Evolutionary conservation across 139 green algal genomes (phyloP).

Genomic region (Eudorina sp.): DNA sequence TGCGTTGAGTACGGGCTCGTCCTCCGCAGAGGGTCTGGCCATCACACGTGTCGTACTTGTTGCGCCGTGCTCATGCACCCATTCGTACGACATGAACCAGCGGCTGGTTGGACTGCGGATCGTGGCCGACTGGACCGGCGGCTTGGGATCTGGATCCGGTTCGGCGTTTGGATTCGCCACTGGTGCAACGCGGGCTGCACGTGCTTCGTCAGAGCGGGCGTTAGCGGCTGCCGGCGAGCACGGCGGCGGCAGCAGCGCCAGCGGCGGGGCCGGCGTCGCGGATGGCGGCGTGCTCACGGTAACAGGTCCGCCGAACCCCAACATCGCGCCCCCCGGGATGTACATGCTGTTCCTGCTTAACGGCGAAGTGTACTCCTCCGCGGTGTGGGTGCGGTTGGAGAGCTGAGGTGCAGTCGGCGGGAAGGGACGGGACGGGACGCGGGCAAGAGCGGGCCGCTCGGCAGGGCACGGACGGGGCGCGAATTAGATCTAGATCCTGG

Average conservation of each 20-base stretch:
- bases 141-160: too few relatives aligned
- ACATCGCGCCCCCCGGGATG: conserved; percentile 50
- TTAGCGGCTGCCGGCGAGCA: too few relatives aligned
- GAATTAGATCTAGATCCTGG: too few relatives aligned
- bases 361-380: conserved; percentile 19
- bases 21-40: background rate
- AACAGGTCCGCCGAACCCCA: conserved; percentile 37
- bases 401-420: too few relatives aligned
- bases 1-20: background rate
- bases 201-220: too few relatives aligned
- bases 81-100: conserved; percentile 64
- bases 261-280: too few relatives aligned
- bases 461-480: too few relatives aligned
- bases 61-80: conserved; percentile 49
- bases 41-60: conserved; percentile 48
- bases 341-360: conserved; percentile 64
- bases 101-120: conserved; percentile 50
- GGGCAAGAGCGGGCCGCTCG: too few relatives aligned
- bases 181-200: too few relatives aligned
- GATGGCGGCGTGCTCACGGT: conserved; percentile 6
- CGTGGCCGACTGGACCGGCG: conserved; percentile 1
- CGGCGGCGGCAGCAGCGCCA: too few relatives aligned
- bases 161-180: too few relatives aligned
- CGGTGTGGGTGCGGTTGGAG: conserved; percentile 35
- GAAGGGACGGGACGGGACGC: too few relatives aligned